Evolutionary conservation across 2,329 filamentous ascomycete species (phyloP), one percentile per base, ranked within the genome.

Genomic region (Cytospora paraplurivora): DNA sequence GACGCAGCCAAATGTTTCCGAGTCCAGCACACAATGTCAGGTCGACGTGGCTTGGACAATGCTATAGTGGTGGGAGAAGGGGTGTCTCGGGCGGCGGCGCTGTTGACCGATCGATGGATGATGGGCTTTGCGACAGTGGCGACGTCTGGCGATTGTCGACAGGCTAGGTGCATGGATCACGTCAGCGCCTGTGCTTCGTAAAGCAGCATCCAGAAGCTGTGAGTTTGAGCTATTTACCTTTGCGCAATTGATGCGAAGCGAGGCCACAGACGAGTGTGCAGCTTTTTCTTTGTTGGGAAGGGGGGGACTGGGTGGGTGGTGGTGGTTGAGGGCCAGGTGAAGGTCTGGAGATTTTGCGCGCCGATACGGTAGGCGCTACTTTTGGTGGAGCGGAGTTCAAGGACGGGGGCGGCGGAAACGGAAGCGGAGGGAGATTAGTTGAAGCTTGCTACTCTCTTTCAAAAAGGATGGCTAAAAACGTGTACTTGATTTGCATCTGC

Each of bases 311-410:
- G 37, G 41, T 6, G 41, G 38, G 44, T 13, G n/a, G n/a, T n/a
- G n/a, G n/a, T n/a, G n/a, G n/a, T 37, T n/a, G 10, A 19, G 37
- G 37, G 27, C n/a, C 37, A 41, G 38, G 55, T 52, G 62, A 64
- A 63, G 57, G 37, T 55, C 37, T 55, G 53, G 35, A 56, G 54
- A 64, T 60, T 64, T 63, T 66, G 64, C 62, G 61, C 50, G 54
- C 33, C 34, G 53, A 59, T 50, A 17, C 56, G 49, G 51, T 62
- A 33, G 56, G 41, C 51, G 41, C 54, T 56, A 62, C 53, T 62
- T 59, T 35, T 54, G 49, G 50, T 52, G 59, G 41, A 56, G 50
- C 27, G 62, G 47, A 64, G 56, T 62, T 56, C 56, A 62, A 49
- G 63, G 54, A 55, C 54, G 55, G 54, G 34, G 32, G 59, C 56